Base-by-base conservation (phyloP, 495 filamentous ascomycete genomes). In the Rhizodiscina lignyota region DNA sequence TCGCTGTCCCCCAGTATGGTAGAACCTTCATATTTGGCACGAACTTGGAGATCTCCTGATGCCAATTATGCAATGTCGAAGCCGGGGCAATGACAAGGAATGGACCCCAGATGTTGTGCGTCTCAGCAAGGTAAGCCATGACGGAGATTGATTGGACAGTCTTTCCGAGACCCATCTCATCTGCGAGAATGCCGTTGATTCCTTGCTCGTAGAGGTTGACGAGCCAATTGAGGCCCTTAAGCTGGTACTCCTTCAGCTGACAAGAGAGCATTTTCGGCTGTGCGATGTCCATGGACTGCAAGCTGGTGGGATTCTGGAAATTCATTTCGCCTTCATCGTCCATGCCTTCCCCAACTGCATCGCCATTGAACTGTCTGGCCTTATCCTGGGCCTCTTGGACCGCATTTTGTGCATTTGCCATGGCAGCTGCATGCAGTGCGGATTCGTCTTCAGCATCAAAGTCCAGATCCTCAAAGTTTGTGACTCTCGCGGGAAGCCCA, bases 161-260 rank as follows among this genome's bases (percentile, higher is more conserved):
- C 58, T 97, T 97, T 45, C 89, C 89, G 20, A 97, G 79, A 73
- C 89, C 89, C 89, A 97, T 97, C 62, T 97, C 89, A 49, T 97
- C 89, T 45, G 89, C 89, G 38, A 97, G 63, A 39, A 97, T 97
- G 53, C 89, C 91, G 62, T 97, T 97, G 75, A 97, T 97, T 55
- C 89, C 89, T 54, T 97, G 89, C 53, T 97, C 89, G 61, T 97
- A 97, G 38, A 97, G 63, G 55, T 97, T 94, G 60, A 91, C 91
- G 17, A 97, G 77, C 89, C 89, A 97, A 50, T 94, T 96, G 45
- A 97, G 74, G 54, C 89, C 89, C 60, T 97, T 97, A 49, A 97
- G 57, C 60, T 97, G 89, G 58, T 97, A 97, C 52, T 97, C 89
- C 50, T 99, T 99, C 42, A 99, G 68, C 51, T 87, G 78, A 37